Base-by-base conservation (phyloP, 2,329 filamentous ascomycete species). In the Hyphodiscus sp. region DNA sequence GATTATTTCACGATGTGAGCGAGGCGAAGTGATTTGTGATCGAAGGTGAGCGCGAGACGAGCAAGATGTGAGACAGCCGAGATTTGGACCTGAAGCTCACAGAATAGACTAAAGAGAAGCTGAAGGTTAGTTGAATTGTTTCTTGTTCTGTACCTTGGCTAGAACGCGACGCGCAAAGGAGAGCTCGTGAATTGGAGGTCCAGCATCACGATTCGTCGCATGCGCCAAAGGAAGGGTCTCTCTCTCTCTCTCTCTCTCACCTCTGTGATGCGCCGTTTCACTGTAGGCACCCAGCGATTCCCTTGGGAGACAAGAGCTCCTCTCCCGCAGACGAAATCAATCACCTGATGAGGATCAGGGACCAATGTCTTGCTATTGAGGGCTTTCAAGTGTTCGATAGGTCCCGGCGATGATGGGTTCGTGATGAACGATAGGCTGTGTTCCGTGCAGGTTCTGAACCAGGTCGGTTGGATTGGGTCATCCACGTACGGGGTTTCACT, bases 251-350 rank as follows among this genome's bases (percentile, higher is more conserved):
- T n/a, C n/a, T n/a, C 61, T 62, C 53, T 62, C 53, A 65, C 63
- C 61, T 63, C 63, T 58, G 61, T 64, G 63, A 51, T 58, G 58
- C 53, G 57, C 59, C 11, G 33, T 38, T 15, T 2, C 4, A 4
- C 11, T 13, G 16, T 13, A 15, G 33, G 33, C 16, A 38, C 50
- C 51, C n/a, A n/a, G n/a, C n/a, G n/a, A n/a, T n/a, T n/a, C n/a
- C n/a, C 49, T 45, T 57, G 56, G 54, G 58, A 41, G 38, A 50
- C 18, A 20, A 29, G 44, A n/a, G 49, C 47, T 29, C 55, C 65
- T 65, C 58, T 61, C 57, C 65, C 65, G 65, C 65, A 67, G 63
- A 38, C 50, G 26, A 29, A 41, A 51, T 51, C 43, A 61, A 64
- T 68, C 65, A 68, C 59, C 52, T 58, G 64, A 67, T 63, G 48